A percentile compares a stretch with the other conserved stretches of the same genome.
Conservation (phyloP, 768 basidiomycete genomes). For the Amanita subjunquillea region DNA sequence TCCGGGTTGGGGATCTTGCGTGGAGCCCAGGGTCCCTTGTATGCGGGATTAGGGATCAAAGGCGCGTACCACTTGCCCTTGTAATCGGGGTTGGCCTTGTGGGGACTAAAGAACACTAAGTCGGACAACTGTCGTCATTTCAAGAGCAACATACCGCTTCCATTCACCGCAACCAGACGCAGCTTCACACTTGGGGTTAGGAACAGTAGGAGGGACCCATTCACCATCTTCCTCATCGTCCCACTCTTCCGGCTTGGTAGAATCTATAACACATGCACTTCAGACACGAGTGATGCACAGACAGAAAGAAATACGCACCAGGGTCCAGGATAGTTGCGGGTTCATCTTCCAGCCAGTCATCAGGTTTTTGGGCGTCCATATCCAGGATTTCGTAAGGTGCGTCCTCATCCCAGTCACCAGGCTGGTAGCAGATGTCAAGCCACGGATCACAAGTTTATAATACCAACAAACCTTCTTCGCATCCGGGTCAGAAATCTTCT, state of each 20-base stretch:
- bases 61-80: constrained; percentile 98
- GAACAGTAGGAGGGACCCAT: constrained; percentile 85
- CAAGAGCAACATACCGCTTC: constrained; percentile 46
- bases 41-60: constrained; percentile 92
- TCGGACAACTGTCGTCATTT: background rate
- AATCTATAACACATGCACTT: constrained; percentile 32
- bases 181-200: constrained; percentile 84
- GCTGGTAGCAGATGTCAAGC: constrained; percentile 30
- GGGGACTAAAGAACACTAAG: constrained; percentile 40
- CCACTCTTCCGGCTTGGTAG: constrained; percentile 98
- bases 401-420: constrained; percentile 96
- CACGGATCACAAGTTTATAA: background rate
- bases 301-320: constrained; percentile 30
- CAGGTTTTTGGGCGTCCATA: constrained; percentile 81
- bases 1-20: constrained; percentile 84
- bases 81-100: constrained; percentile 87
- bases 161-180: constrained; percentile 94
- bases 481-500: constrained; percentile 76
- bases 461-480: constrained; percentile 58
- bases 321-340: constrained; percentile 77
- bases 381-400: constrained; percentile 90
- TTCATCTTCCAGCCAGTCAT: constrained; percentile 93
- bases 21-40: constrained; percentile 93
- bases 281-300: background rate
- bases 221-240: constrained; percentile 99